These are phyloP conservation scores for Neonectria magnoliae DNA, from an alignment of 2,329 filamentous ascomycete species.

Conservation along the genomic window DNA sequence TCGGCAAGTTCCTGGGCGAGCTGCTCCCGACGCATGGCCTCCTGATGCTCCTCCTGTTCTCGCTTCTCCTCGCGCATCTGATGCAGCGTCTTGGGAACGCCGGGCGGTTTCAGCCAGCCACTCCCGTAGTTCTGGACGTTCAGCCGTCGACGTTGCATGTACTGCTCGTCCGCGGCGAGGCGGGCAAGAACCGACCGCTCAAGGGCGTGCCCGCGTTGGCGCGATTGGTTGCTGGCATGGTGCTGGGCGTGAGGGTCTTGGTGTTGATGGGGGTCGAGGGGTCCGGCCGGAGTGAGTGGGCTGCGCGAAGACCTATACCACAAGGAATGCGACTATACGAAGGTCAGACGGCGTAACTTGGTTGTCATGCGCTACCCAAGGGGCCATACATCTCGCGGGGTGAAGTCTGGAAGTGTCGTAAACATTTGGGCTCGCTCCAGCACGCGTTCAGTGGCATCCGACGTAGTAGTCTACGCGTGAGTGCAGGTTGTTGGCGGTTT, in stretches of 20 bases:
- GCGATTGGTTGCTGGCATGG: constrained; percentile 47
- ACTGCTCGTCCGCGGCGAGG: constrained; percentile 79
- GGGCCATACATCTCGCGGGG: constrained; percentile 73
- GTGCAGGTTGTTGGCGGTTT: constrained; percentile 17
- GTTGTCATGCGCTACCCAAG: neutral
- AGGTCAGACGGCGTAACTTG: constrained; percentile 20
- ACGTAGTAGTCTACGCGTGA: constrained; percentile 4
- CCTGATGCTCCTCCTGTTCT: constrained; percentile 87
- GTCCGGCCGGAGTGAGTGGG: constrained; percentile 51
- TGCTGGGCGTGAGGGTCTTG: constrained; percentile 41
- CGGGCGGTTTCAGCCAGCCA: constrained; percentile 89
- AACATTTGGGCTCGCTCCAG: constrained; percentile 58
- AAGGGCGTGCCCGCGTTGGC: constrained; percentile 57
- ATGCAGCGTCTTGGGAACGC: constrained; percentile 87
- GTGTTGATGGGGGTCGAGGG: constrained; percentile 45
- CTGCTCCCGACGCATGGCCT: constrained; percentile 76
- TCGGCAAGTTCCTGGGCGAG: constrained; percentile 79
- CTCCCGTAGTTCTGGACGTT: constrained; percentile 90
- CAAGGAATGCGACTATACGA: constrained; percentile 72
- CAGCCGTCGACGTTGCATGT: constrained; percentile 77
- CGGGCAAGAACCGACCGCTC: constrained; percentile 72
- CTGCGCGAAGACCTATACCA: constrained; percentile 76
- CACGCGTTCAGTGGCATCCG: constrained; percentile 27
- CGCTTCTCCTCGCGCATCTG: constrained; percentile 89
- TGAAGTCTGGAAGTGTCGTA: constrained; percentile 71